phyloP scores from a whole-genome alignment of 2,329 filamentous ascomycete species.

The Dactylellina sp. region DNA sequence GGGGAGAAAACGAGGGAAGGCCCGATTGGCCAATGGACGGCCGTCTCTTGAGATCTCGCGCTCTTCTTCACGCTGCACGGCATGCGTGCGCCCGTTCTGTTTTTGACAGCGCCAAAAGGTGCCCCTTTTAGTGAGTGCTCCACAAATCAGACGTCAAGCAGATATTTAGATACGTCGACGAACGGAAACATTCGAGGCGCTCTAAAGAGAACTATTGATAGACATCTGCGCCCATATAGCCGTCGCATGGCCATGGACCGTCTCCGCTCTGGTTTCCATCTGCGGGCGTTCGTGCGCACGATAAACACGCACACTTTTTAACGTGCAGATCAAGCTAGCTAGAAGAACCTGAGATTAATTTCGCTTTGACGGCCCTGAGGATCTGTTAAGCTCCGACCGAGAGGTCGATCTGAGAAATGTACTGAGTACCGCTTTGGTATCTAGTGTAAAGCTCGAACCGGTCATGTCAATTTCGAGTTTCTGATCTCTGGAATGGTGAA shows the following conservation, averaged over 20 bases:
- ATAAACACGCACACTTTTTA: constrained; percentile 16
- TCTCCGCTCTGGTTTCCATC: not conserved
- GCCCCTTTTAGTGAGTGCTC: constrained; percentile 29
- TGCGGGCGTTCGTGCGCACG: no score
- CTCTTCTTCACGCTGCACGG: not conserved
- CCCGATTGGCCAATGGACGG: constrained; percentile 21
- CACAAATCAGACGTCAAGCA: constrained; percentile 22
- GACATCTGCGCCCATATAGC: constrained; percentile 8
- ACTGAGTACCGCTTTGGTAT: not conserved
- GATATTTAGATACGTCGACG: not conserved
- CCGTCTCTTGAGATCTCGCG: not conserved
- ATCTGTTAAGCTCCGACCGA: constrained; percentile 3
- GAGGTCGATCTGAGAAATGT: not conserved
- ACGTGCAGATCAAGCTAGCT: no score
- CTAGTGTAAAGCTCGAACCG: not conserved
- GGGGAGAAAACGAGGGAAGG: constrained; percentile 5
- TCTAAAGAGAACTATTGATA: not conserved
- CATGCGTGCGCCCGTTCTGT: not conserved
- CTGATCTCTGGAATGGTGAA: no score
- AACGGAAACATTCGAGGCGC: constrained; percentile 1
- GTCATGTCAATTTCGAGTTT: no score
- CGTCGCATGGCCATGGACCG: constrained; percentile 15
- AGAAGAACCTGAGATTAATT: no score
- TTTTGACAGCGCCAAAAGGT: constrained; percentile 38
- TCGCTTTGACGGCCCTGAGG: constrained; percentile 13